Evolutionary conservation across 2,329 filamentous ascomycete genomes (phyloP).

Genomic region (Alternaria novae-zelandiae): DNA sequence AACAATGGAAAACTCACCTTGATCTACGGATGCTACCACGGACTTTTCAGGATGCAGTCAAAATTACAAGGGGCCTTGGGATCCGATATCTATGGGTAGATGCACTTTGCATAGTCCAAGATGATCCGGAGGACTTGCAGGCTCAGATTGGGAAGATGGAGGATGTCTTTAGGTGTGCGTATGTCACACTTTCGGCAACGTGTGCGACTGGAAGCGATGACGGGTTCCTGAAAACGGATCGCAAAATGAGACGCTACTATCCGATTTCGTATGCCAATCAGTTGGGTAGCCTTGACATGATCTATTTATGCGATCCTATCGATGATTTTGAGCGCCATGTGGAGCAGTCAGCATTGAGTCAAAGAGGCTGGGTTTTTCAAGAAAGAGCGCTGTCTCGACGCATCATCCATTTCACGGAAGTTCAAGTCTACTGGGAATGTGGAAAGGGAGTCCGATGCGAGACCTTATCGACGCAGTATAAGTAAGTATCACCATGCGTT

Average conservation of each 20-base stretch:
- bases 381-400: slow-evolving; percentile 32
- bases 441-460: slow-evolving; percentile 27
- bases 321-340: neutral
- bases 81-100: neutral
- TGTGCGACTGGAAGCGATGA: neutral
- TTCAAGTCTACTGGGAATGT: slow-evolving; percentile 39
- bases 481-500: slow-evolving; percentile 7
- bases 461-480: slow-evolving; percentile 19
- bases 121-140: neutral
- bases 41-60: neutral
- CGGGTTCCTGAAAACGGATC: neutral
- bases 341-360: slow-evolving; percentile 12
- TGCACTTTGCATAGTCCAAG: neutral
- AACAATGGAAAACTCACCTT: neutral
- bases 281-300: neutral
- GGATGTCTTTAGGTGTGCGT: neutral
- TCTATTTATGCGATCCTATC: neutral
- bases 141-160: neutral
- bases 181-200: neutral
- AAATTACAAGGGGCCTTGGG: neutral
- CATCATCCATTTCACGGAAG: slow-evolving; percentile 31
- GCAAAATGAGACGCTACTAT: neutral
- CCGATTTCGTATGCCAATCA: neutral
- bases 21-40: neutral
- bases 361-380: slow-evolving; percentile 37